Base-by-base conservation (phyloP, 2,329 filamentous ascomycete genomes). In the Penicillium verrucosum region DNA sequence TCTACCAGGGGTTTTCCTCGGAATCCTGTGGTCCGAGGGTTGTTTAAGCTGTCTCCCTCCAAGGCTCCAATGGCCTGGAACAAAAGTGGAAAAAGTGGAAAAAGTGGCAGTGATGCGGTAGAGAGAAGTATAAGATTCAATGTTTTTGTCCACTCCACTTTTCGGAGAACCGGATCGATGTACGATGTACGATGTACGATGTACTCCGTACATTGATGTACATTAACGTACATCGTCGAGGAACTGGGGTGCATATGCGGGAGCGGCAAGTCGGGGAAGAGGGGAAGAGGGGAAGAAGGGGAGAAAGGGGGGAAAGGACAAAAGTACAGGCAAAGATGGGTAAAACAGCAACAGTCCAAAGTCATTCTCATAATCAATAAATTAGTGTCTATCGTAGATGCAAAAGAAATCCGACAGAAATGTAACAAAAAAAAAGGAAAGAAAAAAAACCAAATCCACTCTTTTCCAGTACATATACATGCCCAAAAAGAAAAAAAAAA, bases 381-480 rank as follows among this genome's bases (percentile, higher is more conserved):
- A 46, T 52, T 46, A 46, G 36, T 34, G 9, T 42, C 48, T 46
- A 52, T 56, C 53, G 14, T 40, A 30, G 16, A 37, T 34, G 14
- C 46, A 30, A 46, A 40, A 43, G n/a, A 30, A 42, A 54, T n/a
- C 16, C 16, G 11, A 32, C 30, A 32, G 11, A 34, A 34, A 34
- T 34, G 32, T 7, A 34, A 34, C 11, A 12, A 14, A 14, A 16
- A 16, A 40, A 41, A 23, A 18, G 18, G 2, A 18, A 18, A 18
- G 18, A 18, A 18, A 18, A 16, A 25, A 40, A 41, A 23, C 25
- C 9, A 50, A 29, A 18, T 27, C 27, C 12, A n/a, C 42, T 52
- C 32, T 14, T 44, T 43, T 38, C 42, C 54, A 52, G 9, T 43
- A n/a, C 41, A 52, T 56, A 27, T 47, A 42, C 48, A 56, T 46